These are phyloP conservation scores for Papiliotrema terrestris DNA, from an alignment of 1,284 basidiomycete species.

Conservation along the genomic window DNA sequence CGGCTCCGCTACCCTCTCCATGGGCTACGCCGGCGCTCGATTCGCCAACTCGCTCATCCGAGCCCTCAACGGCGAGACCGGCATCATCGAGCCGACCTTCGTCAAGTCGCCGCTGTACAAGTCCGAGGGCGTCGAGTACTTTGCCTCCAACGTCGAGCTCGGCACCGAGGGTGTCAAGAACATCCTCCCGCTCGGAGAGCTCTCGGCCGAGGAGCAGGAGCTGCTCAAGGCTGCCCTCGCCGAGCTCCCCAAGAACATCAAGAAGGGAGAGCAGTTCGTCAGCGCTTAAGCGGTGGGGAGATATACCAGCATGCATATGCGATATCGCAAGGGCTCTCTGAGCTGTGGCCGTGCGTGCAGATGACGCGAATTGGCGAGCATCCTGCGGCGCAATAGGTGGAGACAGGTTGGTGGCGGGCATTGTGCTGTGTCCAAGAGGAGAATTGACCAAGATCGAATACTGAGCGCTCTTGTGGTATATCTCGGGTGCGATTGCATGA, in stretches of 20 bases:
- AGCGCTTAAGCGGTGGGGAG: conserved; percentile 4
- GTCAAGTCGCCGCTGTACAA: conserved; percentile 77
- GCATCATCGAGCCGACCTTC: conserved; percentile 78
- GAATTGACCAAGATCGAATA: too few species aligned
- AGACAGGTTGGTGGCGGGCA: too few species aligned
- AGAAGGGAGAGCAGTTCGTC: conserved; percentile 84
- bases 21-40: conserved; percentile 84
- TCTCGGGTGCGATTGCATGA: too few species aligned
- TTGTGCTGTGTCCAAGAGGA: too few species aligned
- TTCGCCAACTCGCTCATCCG: conserved; percentile 76
- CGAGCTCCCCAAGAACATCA: conserved; percentile 94
- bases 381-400: too few species aligned
- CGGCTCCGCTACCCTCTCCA: conserved; percentile 80
- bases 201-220: conserved; percentile 77
- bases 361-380: too few species aligned
- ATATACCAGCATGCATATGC: too few species aligned
- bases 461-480: too few species aligned
- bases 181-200: conserved; percentile 73
- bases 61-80: conserved; percentile 83
- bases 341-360: too few species aligned
- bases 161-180: conserved; percentile 83
- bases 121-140: conserved; percentile 73
- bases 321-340: too few species aligned
- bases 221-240: conserved; percentile 83
- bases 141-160: conserved; percentile 78